Conservation (phyloP, 2,329 filamentous ascomycete genomes). For the Penicillium sclerotiorum region DNA sequence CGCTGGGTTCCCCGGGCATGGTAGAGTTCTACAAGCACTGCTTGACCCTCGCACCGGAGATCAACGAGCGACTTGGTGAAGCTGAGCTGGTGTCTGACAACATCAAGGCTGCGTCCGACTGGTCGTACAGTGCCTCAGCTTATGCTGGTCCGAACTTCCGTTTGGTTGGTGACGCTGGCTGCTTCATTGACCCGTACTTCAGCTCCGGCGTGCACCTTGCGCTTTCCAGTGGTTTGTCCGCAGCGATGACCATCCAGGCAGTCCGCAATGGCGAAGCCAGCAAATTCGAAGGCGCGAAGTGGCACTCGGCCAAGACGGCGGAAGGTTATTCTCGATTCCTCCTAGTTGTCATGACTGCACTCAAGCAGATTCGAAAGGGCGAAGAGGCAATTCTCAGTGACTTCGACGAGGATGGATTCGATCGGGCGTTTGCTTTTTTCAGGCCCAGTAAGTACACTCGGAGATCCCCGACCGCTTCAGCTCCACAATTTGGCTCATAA, state of each 20-base stretch:
- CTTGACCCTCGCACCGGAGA: slow-evolving; percentile 21
- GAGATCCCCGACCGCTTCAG: neutral
- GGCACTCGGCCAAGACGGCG: slow-evolving; percentile 50
- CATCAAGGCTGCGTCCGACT: slow-evolving; percentile 51
- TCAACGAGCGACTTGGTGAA: slow-evolving; percentile 33
- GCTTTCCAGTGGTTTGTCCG: slow-evolving; percentile 47
- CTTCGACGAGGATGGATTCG: slow-evolving; percentile 41
- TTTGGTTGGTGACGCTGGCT: slow-evolving; percentile 52
- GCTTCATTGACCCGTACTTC: slow-evolving; percentile 55
- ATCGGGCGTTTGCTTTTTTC: slow-evolving; percentile 46
- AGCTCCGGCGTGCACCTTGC: slow-evolving; percentile 54
- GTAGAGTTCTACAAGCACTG: slow-evolving; percentile 17
- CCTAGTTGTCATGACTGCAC: slow-evolving; percentile 43
- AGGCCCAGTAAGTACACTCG: neutral
- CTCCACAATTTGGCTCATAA: neutral
- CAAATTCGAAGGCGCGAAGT: slow-evolving; percentile 40
- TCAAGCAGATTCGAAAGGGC: slow-evolving; percentile 45
- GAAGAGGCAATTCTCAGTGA: slow-evolving; percentile 47
- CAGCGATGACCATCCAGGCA: slow-evolving; percentile 50
- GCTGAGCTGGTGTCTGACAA: slow-evolving; percentile 38
- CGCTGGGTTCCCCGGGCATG: slow-evolving; percentile 3
- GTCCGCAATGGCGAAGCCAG: slow-evolving; percentile 40
- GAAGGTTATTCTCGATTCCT: slow-evolving; percentile 55
- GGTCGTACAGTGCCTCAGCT: slow-evolving; percentile 49
- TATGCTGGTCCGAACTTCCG: slow-evolving; percentile 48